Evolutionary conservation across 176 grass and related monocot species (phyloP), one percentile per base, ranked within the genome.

Genomic region (Pharus latifolius): DNA sequence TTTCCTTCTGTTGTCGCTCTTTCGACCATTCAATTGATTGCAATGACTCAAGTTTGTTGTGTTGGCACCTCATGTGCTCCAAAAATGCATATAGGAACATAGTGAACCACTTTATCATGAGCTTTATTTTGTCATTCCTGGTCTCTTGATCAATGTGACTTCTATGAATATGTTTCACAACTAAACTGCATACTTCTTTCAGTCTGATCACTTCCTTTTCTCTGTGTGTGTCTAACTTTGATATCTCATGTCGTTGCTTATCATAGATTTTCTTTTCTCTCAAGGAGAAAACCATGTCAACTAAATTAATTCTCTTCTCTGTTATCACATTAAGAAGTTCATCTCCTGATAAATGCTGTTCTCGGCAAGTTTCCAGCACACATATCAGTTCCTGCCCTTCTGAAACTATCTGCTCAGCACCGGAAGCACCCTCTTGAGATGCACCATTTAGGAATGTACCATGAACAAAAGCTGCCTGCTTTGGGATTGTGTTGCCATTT

Each of bases 211-310:
- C 51, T 65, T 78, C 56, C 56, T 79, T 87, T 56, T 87, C 70
- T 60, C 46, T 87, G 5, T 87, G 30, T 28, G 31, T 61, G 7
- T 69, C 48, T 41, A 91, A 81, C 34, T 83, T 47, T 61, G 42
- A 84, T 42, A 87, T 67, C 70, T 86, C 79, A 48, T 65, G 31
- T 14, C 79, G 58, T 33, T 96, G 93, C 72, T 90, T 87, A n/a
- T 59, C 45, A 50, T 57, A 24, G 15, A 96, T 68, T 29, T 64
- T 49, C 20, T 73, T 65, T 73, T 82, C 35, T 67, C 93, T 89
- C 44, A 43, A 63, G 56, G 72, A 75, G 50, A 55, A 86, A 68
- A 76, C 64, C 34, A 41, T 78, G 54, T 88, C 65, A 70, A 87
- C 61, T 61, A 88, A 82, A 22, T 85, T 59, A 33, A 81, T 56